Base-by-base conservation (phyloP, 2,329 filamentous ascomycete genomes). In the Penicillium sp. region DNA sequence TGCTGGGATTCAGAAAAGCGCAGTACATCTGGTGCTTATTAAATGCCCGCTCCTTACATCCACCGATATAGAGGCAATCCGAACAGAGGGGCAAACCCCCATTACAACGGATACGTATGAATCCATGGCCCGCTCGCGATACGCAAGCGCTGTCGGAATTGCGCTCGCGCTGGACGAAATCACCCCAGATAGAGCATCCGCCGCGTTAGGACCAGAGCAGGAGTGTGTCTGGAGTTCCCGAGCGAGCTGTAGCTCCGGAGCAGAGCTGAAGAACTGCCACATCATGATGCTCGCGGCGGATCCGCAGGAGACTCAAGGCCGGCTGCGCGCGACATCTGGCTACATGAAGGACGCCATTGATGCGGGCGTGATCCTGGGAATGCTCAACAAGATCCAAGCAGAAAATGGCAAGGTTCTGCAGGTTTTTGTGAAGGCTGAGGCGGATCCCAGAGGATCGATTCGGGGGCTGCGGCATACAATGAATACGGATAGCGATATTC, bases 291-390 rank as follows among this genome's bases (percentile, higher is more conserved):
- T 56, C 23, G 53, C 53, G 2, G 44, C 41, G 23, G 53, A 56
- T 47, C 44, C 41, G 9, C 23, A 7, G n/a, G 23, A 19, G n/a
- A 9, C 8, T 19, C 21, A 56, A 0, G 41, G 53, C 30, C 23
- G 53, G 13, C 26, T 56, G 9, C 53, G 53, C 17, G 53, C 53
- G 11, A 46, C 15, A 19, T 56, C 53, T 26, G 41, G 53, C 13
- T 56, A 56, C 17, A 56, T 56, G 53, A 56, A 56, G 26, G 53
- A 56, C 15, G 53, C 41, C 3, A 56, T 56, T n/a, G 53, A 56
- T 11, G 53, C 53, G 41, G n/a, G n/a, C 17, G 23, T 56, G 26
- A 23, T 56, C 1, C 29, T 56, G 4, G 53, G 47, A 30, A 56
- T 56, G 53, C 29, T 56, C 23, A 3, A 56, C 11, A 17, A 31